Conservation (phyloP, 2,329 filamentous ascomycete genomes). For the Verticillium nubilum region DNA sequence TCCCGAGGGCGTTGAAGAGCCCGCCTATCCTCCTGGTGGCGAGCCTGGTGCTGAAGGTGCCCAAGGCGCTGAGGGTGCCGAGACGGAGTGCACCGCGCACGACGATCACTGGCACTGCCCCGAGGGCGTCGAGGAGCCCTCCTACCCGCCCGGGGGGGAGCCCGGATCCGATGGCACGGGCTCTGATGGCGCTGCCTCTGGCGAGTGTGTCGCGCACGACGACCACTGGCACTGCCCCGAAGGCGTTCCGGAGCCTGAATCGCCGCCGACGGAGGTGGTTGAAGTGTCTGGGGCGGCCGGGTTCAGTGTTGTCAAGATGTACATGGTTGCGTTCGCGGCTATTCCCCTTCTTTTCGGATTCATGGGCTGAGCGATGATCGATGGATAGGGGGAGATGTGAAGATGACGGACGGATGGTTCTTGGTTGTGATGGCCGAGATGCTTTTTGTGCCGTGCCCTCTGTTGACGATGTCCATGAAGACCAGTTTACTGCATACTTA, state of each 20-base stretch:
- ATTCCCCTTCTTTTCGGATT: background rate
- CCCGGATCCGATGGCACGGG: background rate
- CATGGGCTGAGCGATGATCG: background rate
- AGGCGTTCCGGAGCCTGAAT: slow-evolving; percentile 4
- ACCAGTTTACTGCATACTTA: background rate
- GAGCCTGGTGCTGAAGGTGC: background rate
- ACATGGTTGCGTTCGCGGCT: background rate
- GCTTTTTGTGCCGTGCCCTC: background rate
- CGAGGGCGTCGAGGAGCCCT: background rate
- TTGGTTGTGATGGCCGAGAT: background rate
- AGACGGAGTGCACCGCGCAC: background rate
- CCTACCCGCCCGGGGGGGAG: background rate
- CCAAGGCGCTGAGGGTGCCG: background rate
- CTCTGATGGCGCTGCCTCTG: background rate
- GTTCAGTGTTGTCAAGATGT: background rate
- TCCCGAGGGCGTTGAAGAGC: slow-evolving; percentile 1
- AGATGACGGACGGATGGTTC: background rate
- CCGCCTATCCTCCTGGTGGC: background rate
- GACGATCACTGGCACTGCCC: slow-evolving; percentile 9
- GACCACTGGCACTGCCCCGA: slow-evolving; percentile 9
- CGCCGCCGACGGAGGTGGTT: background rate
- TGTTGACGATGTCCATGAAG: background rate
- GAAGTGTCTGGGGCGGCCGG: background rate
- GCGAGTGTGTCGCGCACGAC: background rate
- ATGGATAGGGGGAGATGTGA: background rate